Evolutionary conservation across 768 basidiomycete genomes (phyloP).

Genomic region (Agrocybe chaxingu): DNA sequence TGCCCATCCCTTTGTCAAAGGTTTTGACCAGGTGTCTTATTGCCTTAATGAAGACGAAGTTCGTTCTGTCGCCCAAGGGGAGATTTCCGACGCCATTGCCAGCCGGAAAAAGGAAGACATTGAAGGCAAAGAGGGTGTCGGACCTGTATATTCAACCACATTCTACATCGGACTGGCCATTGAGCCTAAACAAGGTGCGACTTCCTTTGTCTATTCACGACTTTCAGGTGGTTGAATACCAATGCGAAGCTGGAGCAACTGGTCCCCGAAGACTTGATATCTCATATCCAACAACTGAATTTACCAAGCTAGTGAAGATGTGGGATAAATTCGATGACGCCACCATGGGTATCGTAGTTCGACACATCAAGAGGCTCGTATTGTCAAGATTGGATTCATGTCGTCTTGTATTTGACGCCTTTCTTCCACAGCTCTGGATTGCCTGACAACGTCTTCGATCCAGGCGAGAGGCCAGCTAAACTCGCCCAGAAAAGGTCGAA

Average conservation of each 20-base stretch:
- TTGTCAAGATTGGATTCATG: slow-evolving; percentile 1
- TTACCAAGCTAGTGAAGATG: slow-evolving; percentile 87
- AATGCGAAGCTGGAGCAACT: slow-evolving; percentile 59
- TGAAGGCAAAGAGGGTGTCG: slow-evolving; percentile 70
- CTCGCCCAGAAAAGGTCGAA: slow-evolving; percentile 74
- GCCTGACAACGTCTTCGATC: slow-evolving; percentile 81
- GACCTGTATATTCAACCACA: slow-evolving; percentile 89
- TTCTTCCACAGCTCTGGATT: slow-evolving; percentile 52
- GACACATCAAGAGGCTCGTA: slow-evolving; percentile 85
- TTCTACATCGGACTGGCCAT: slow-evolving; percentile 96
- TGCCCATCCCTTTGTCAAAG: slow-evolving; percentile 94
- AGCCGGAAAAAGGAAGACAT: slow-evolving; percentile 78
- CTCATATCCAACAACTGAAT: slow-evolving; percentile 94
- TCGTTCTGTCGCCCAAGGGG: slow-evolving; percentile 83
- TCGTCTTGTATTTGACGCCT: slow-evolving; percentile 1
- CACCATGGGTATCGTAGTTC: slow-evolving; percentile 91
- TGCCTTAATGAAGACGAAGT: slow-evolving; percentile 88
- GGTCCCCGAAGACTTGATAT: slow-evolving; percentile 90
- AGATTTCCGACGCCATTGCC: slow-evolving; percentile 67
- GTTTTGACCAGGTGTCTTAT: slow-evolving; percentile 84
- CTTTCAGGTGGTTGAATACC: slow-evolving; percentile 3
- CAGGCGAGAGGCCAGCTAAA: slow-evolving; percentile 74
- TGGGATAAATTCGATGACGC: slow-evolving; percentile 95
- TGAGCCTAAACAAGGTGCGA: slow-evolving; percentile 81
- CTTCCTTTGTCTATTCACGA: slow-evolving; percentile 7